These are phyloP conservation scores for Mycena indigotica DNA, from an alignment of 768 basidiomycete genomes.

Conservation along the genomic window DNA sequence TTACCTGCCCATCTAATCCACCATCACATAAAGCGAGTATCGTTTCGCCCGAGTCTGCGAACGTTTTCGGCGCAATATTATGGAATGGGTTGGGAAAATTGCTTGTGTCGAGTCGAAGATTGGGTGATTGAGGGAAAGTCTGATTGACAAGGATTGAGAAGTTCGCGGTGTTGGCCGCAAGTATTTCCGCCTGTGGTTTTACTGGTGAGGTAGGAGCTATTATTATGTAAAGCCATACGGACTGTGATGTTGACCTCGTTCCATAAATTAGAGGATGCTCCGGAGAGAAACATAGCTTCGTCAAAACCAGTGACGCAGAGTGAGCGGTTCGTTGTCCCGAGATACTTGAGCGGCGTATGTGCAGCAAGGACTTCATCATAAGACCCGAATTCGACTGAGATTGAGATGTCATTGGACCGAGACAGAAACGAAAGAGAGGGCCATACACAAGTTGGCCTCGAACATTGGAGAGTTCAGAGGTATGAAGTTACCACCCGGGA, in stretches of 20 bases:
- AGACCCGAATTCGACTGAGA: conserved; percentile 41
- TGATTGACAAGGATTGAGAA: conserved; percentile 17
- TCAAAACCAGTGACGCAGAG: conserved; percentile 39
- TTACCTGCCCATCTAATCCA: conserved; percentile 44
- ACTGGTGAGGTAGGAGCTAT: neutral
- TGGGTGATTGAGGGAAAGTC: conserved; percentile 22
- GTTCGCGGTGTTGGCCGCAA: conserved; percentile 11
- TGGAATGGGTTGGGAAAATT: conserved; percentile 41
- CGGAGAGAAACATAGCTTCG: conserved; percentile 29
- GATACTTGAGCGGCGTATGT: conserved; percentile 46
- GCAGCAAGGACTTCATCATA: conserved; percentile 48
- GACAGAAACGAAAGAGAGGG: neutral
- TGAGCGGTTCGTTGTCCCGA: conserved; percentile 41
- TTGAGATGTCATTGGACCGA: too few relatives aligned
- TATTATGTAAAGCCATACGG: neutral
- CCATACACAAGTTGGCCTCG: conserved; percentile 37
- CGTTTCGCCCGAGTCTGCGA: conserved; percentile 34
- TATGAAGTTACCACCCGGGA: conserved; percentile 25
- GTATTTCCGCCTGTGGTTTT: neutral
- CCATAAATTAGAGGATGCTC: conserved; percentile 33
- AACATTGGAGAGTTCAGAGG: conserved; percentile 36
- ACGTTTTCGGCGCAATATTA: conserved; percentile 36
- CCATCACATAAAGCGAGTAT: conserved; percentile 42
- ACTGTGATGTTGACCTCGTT: conserved; percentile 16
- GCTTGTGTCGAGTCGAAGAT: conserved; percentile 30